Percentiles rank a stretch among this genome's conserved stretches.
Evolutionary conservation across 495 filamentous ascomycete genomes (phyloP).

Genomic region (Mycothermus thermophilus): DNA sequence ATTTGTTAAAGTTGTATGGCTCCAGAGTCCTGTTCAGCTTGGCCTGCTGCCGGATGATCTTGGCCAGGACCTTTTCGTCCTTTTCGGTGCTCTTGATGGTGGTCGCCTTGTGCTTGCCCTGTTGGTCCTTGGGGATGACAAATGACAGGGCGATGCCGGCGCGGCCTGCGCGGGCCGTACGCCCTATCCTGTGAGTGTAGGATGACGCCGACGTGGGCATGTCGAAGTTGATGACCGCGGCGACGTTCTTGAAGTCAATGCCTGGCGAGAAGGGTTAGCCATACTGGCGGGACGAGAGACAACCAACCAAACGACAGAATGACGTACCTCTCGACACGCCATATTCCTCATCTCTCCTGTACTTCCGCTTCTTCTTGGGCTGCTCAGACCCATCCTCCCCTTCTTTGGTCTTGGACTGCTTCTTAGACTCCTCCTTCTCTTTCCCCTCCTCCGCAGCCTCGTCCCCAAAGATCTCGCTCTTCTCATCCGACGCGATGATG

Average conservation of each 20-base stretch:
- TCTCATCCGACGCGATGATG: slow-evolving; percentile 89
- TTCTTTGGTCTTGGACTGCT: slow-evolving; percentile 9
- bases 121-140: slow-evolving; percentile 64
- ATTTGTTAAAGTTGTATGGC: slow-evolving; percentile 89
- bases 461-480: slow-evolving; percentile 58
- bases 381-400: slow-evolving; percentile 9
- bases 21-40: slow-evolving; percentile 66
- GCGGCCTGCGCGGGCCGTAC: slow-evolving; percentile 80
- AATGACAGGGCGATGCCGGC: slow-evolving; percentile 93
- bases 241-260: slow-evolving; percentile 92
- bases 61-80: slow-evolving; percentile 69
- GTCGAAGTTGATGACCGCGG: slow-evolving; percentile 94
- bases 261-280: slow-evolving; percentile 12
- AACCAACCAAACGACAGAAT: too few species aligned
- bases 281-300: too few species aligned
- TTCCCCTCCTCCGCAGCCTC: slow-evolving; percentile 30
- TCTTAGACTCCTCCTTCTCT: slow-evolving; percentile 18
- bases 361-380: slow-evolving; percentile 22
- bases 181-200: slow-evolving; percentile 87
- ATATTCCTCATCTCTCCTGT: slow-evolving; percentile 59
- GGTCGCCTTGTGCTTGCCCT: slow-evolving; percentile 81
- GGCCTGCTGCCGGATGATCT: slow-evolving; percentile 55
- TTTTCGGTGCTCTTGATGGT: slow-evolving; percentile 52
- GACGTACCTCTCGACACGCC: slow-evolving; percentile 66
- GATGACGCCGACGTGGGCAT: slow-evolving; percentile 77